Base-by-base conservation (phyloP, 139 green algal species). In the Closterium sp. region DNA sequence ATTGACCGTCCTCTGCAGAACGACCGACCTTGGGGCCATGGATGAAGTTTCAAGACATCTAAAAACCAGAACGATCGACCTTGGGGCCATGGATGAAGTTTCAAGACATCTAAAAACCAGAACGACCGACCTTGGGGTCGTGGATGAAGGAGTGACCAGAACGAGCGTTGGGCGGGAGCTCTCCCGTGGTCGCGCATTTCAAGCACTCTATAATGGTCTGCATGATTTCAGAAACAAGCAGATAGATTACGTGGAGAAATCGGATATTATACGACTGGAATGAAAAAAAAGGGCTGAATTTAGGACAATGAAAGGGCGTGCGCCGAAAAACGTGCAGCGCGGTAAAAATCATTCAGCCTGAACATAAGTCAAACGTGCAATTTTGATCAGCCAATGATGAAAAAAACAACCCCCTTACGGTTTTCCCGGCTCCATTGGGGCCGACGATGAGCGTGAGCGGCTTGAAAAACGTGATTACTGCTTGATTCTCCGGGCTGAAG, bases 161-260 rank as follows among this genome's bases (percentile, higher is more conserved):
- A 21, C 96, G 95, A 0, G 96, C 97, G 95, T 99, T 99, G 45
- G 98, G 98, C 19, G 98, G 98, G 89, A 99, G 95, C 91, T 98
- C 97, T 4, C 98, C 98, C 6, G 98, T 99, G 92, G 96, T 98
- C 0, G 97, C 98, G 93, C 98, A 96, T 90, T 98, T 98, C 29
- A 99, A 94, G 94, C 97, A 99, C 94, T 99, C 98, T 45, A 99
- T 99, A n/a, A 99, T 96, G 1, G 98, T 99, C 98, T 99, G 96
- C 91, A 94, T 38, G 87, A 21, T 73, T 50, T 9, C 0, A 9
- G 38, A 50, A 50, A 9, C 9, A 79, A 10, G 32, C 32, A 62
- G 31, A 90, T 50, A 50, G 7, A 50, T 9, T 17, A 7, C 11
- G 17, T 9, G 32, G 6, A 62, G 13, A 13, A 45, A 30, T 90